A percentile compares a stretch with the other conserved stretches of the same genome.
Conservation (phyloP, 331 rosid genomes). For the Pyrus hybrid region DNA sequence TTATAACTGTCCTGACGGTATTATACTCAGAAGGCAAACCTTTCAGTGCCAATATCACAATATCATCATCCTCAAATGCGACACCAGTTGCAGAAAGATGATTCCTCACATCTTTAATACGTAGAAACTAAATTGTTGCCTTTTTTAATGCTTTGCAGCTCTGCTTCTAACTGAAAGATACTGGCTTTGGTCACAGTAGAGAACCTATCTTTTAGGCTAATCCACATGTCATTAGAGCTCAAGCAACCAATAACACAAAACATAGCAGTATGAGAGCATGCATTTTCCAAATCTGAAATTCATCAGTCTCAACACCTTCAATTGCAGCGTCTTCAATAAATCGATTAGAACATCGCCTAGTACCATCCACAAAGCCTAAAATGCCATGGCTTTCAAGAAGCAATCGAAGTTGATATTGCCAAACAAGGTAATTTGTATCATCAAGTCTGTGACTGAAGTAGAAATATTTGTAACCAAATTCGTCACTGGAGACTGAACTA, state of each 20-base stretch:
- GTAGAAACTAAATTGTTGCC: background rate
- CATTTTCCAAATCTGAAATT: background rate
- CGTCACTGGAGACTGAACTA: too few relatives aligned
- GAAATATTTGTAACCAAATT: too few relatives aligned
- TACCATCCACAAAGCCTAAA: background rate
- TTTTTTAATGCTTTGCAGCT: too few relatives aligned
- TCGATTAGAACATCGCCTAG: background rate
- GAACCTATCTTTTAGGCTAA: background rate
- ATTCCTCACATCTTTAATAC: background rate
- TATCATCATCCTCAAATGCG: background rate
- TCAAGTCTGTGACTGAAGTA: too few relatives aligned
- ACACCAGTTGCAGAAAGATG: background rate
- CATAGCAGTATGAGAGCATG: background rate
- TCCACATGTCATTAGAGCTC: background rate
- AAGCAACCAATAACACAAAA: background rate
- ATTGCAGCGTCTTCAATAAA: background rate
- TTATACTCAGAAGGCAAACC: background rate
- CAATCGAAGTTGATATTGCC: too few relatives aligned
- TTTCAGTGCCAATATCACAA: background rate
- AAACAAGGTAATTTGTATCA: too few relatives aligned
- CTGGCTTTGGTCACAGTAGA: background rate
- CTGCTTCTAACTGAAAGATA: background rate
- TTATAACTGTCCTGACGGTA: background rate
- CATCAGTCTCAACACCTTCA: background rate
- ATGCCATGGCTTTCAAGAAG: too few relatives aligned